Evolutionary conservation across 371 early-diverging fungal genomes (phyloP), one percentile per base, ranked within the genome.

Genomic region (Umbelopsis sp.): DNA sequence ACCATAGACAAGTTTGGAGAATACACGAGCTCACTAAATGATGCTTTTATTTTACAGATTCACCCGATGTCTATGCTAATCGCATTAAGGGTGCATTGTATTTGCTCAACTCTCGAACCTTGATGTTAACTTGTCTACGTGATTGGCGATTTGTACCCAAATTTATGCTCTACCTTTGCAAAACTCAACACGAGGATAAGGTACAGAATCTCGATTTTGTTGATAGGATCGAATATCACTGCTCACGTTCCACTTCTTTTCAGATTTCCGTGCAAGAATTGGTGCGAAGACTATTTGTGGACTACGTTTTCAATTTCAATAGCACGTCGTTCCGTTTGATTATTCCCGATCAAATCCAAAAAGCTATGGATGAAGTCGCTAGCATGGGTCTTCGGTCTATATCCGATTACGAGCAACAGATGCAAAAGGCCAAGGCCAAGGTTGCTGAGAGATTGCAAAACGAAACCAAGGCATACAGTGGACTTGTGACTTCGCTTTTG

Each of bases 71-170:
- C 24, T 77, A 73, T n/a, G 51, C 86, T 0, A 87, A 91, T 65
- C 82, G 82, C 44, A 89, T 95, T 82, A 93, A 92, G 37, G 96
- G 95, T 1, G 91, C 94, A 0, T 79, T 96, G 44, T 91, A 89
- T 63, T 69, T 93, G 35, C 76, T 94, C 8, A 81, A 78, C 3
- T 83, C 86, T 25, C 81, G 78, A 35, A 76, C 82, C 4, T 74
- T 87, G 25, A 72, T 82, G 62, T 67, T 84, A 22, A 75, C 89
- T n/a, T 91, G 87, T 50, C 65, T 91, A 48, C 83, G 87, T 7
- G 82, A 91, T 71, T 92, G 91, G 91, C 68, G 80, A 25, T 87
- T 80, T 66, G 85, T 84, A 10, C 87, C 91, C 5, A 68, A 70
- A n/a, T 87, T 92, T 71, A 78, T 89, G 4, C 70, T 81, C 20